phyloP scores from a whole-genome alignment of 441 rosid species.

The Jatropha podagrica region DNA sequence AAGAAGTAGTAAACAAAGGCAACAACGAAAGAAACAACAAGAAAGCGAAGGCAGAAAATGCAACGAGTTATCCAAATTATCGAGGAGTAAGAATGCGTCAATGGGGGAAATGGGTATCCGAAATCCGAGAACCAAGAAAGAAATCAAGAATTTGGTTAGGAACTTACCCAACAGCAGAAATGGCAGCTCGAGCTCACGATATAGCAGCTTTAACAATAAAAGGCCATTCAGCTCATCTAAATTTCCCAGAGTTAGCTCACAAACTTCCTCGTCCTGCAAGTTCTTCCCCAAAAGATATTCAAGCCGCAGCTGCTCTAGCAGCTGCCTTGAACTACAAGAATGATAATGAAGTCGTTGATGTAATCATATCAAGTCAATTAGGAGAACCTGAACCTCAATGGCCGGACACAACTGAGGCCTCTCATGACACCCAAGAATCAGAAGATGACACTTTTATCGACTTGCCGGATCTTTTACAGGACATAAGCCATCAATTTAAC shows the following conservation, averaged over 20 bases:
- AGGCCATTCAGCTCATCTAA: conserved; percentile 60
- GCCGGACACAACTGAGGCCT: conserved; percentile 34
- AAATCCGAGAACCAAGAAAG: conserved; percentile 70
- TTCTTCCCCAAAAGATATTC: conserved; percentile 51
- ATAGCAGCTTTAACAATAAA: conserved; percentile 67
- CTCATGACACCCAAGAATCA: conserved; percentile 16
- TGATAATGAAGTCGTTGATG: conserved; percentile 1
- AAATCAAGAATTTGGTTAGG: conserved; percentile 86
- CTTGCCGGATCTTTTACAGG: conserved; percentile 65
- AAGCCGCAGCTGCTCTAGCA: conserved; percentile 69
- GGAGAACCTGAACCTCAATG: conserved; percentile 21
- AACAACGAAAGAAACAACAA: conserved; percentile 4
- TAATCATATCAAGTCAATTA: neutral
- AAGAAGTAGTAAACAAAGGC: conserved; percentile 5
- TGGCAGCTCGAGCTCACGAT: conserved; percentile 90
- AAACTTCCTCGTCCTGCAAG: conserved; percentile 54
- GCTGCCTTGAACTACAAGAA: conserved; percentile 40
- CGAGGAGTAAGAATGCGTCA: conserved; percentile 78
- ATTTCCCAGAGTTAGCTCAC: conserved; percentile 55
- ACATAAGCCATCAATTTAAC: conserved; percentile 36
- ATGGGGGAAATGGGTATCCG: conserved; percentile 94
- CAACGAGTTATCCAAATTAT: conserved; percentile 42
- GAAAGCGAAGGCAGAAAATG: conserved; percentile 24
- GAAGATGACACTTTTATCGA: conserved; percentile 57
- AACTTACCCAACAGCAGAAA: conserved; percentile 65